Evolutionary conservation across 352 stramenopile species (phyloP).

Genomic region (Blastocystis sp.): DNA sequence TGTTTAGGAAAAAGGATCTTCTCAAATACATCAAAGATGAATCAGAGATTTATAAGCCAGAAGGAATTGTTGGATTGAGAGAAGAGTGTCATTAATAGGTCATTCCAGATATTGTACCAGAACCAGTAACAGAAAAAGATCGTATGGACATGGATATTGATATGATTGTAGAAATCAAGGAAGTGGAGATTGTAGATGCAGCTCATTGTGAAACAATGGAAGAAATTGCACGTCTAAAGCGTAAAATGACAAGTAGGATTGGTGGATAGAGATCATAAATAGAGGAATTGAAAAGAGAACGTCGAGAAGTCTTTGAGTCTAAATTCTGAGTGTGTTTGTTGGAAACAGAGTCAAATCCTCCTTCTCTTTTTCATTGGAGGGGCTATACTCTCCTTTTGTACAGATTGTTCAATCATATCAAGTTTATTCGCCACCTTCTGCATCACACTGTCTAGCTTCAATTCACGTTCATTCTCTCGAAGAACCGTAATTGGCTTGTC

Average conservation of each 20-base stretch:
- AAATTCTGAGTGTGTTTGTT: conserved; percentile 49
- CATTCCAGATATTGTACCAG: background rate
- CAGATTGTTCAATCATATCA: conserved; percentile 6
- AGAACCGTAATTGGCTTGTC: background rate
- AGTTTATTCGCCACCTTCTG: conserved; percentile 10
- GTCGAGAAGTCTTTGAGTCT: conserved; percentile 10
- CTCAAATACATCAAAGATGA: conserved; percentile 21
- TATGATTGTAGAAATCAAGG: background rate
- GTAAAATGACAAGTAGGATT: conserved; percentile 34
- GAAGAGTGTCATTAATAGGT: background rate
- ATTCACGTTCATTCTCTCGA: background rate
- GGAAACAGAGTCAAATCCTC: conserved; percentile 1
- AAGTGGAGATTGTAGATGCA: conserved; percentile 3
- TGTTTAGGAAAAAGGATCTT: background rate
- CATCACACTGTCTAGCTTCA: background rate
- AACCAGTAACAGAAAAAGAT: background rate
- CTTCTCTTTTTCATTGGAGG: conserved; percentile 32
- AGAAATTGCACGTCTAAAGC: conserved; percentile 24
- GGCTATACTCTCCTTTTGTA: background rate
- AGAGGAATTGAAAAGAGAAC: conserved; percentile 52
- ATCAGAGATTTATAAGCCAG: background rate
- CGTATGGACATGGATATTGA: background rate
- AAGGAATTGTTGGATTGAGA: conserved; percentile 11
- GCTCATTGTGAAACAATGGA: conserved; percentile 50
- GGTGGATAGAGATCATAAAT: background rate